Evolutionary conservation across 1,284 basidiomycete genomes (phyloP), one percentile per base, ranked within the genome.

Genomic region (Stereum hirsutum): DNA sequence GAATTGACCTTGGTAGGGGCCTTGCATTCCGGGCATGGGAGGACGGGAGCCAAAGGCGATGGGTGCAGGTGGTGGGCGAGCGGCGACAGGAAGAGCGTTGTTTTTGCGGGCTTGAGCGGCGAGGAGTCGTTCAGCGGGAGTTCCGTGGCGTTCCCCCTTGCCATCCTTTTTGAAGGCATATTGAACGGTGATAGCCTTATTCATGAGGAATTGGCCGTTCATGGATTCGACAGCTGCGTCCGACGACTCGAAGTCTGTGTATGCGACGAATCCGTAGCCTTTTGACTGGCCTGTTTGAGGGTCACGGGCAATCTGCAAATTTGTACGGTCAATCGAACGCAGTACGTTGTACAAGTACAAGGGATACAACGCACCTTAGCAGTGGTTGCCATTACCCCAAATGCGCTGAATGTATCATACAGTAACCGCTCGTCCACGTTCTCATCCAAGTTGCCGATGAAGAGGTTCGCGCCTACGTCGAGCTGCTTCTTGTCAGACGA

Each of bases 121-220:
- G 51, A 99, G 78, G 36, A 98, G 75, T 47, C 95, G 83, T 65
- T 99, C 95, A 2, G 96, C 94, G 17, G 88, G 74, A 4, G 94
- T 96, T 28, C 95, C 96, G 57, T 99, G 96, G 14, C 94, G 78
- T 63, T 99, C 95, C 48, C 94, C 93, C 62, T 98, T 97, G 44
- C 90, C 91, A 56, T 99, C 96, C 69, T 98, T 98, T 65, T 98
- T 98, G 75, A 97, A 95, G 4, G 95, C 95, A 60, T 96, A 98
- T 61, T 95, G 91, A 12, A 97, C 93, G 14, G 84, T 84, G 58
- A 98, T 89, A 46, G 93, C 87, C 64, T 96, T 96, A 72, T 98
- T 98, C 82, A 95, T 93, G 37, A 99, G 73, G 76, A 92, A 97
- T 58, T 99, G 95, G 38, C 82, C 81, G 56, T 97, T 95, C 90